These are phyloP conservation scores for Trametes cinnabarina DNA, from an alignment of 768 basidiomycete species.

Conservation along the genomic window DNA sequence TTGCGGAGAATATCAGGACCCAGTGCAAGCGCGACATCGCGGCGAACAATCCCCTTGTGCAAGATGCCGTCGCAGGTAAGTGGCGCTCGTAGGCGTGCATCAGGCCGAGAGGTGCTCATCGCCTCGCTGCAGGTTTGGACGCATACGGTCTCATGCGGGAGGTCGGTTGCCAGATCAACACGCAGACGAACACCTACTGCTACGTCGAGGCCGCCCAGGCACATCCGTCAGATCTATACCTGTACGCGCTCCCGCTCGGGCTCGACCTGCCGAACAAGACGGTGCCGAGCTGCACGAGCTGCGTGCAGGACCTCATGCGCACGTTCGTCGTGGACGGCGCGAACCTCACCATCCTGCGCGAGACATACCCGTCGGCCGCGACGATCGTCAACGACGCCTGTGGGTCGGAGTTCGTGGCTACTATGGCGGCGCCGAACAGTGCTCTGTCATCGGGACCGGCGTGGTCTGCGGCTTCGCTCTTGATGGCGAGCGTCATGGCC, in stretches of 20 bases:
- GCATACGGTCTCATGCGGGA: slow-evolving; percentile 62
- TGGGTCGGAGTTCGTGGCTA: slow-evolving; percentile 45
- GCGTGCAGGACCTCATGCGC: slow-evolving; percentile 58
- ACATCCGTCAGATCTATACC: slow-evolving; percentile 68
- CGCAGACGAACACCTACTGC: slow-evolving; percentile 65
- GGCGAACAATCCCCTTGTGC: slow-evolving; percentile 49
- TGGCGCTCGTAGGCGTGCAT: background rate
- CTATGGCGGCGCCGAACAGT: background rate
- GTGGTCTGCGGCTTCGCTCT: background rate
- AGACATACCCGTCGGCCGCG: slow-evolving; percentile 51
- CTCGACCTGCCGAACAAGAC: slow-evolving; percentile 48
- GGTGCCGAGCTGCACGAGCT: slow-evolving; percentile 58
- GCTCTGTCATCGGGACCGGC: background rate
- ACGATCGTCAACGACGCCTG: slow-evolving; percentile 46
- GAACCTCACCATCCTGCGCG: slow-evolving; percentile 37
- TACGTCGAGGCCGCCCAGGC: slow-evolving; percentile 60
- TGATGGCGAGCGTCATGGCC: background rate
- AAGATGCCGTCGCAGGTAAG: slow-evolving; percentile 56
- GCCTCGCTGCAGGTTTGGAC: slow-evolving; percentile 47
- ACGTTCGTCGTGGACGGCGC: slow-evolving; percentile 45
- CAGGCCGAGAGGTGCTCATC: background rate
- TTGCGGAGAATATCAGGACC: slow-evolving; percentile 45
- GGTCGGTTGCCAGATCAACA: slow-evolving; percentile 58
- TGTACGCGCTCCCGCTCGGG: slow-evolving; percentile 68
- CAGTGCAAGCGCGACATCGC: slow-evolving; percentile 58